phyloP scores from a whole-genome alignment of 306 rosid genomes.

The Astragalus glycyphyllos region DNA sequence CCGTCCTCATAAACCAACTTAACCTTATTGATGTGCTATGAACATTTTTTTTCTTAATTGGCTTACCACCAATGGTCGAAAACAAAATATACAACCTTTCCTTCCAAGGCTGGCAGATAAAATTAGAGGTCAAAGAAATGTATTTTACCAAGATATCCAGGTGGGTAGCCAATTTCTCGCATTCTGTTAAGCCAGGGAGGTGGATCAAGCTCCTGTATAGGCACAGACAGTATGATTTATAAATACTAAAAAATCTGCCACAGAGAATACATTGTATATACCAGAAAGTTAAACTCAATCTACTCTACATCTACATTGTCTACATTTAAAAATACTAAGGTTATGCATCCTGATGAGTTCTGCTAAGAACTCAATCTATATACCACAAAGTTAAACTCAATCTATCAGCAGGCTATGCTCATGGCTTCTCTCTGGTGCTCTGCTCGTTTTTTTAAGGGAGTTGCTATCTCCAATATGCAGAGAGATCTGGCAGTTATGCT shows the following conservation, averaged over 20 bases:
- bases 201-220: conserved; percentile 89
- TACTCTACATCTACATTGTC: too few species aligned
- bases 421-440: conserved; percentile 8
- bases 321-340: too few species aligned
- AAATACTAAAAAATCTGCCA: background rate
- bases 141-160: conserved; percentile 87
- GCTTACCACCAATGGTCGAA: conserved; percentile 1
- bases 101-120: conserved; percentile 2
- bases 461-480: conserved; percentile 25
- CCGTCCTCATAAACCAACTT: background rate
- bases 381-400: too few species aligned
- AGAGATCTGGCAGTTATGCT: background rate
- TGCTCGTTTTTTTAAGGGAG: conserved; percentile 6
- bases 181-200: conserved; percentile 99
- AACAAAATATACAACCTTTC: conserved; percentile 5
- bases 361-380: too few species aligned
- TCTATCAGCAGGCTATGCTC: conserved; percentile 12
- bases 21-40: background rate
- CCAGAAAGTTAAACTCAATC: too few species aligned
- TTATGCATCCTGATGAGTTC: too few species aligned
- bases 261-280: too few species aligned
- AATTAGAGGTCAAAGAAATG: conserved; percentile 35
- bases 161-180: conserved; percentile 98
- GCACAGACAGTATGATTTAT: conserved; percentile 1
- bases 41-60: background rate